Base-by-base conservation (phyloP, 768 basidiomycete species). In the Epithele typhae region DNA sequence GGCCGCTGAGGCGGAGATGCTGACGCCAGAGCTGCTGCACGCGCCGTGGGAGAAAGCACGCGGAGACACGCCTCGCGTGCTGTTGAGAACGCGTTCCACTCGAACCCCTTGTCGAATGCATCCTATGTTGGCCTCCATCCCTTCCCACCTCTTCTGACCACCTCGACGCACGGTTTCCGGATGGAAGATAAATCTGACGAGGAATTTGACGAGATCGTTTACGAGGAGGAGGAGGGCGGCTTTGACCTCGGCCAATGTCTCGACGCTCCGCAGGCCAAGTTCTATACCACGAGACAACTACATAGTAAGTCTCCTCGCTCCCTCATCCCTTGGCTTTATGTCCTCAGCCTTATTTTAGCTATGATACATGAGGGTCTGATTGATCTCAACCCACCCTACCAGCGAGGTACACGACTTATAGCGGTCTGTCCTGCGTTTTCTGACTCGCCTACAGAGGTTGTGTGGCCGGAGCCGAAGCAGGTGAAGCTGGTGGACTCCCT, bases 381-480 rank as follows among this genome's bases (percentile, higher is more conserved):
- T 43, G 83, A 89, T 59, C 65, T 90, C 21, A 76, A 79, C 43
- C 86, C 87, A 0, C 66, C 77, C 17, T 88, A 87, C 59, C 86
- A 88, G 59, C 69, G 86, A 73, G 86, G 85, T 81, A 44, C 46
- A 69, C 21, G 33, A 30, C 25, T 50, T 7, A 34, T 10, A 17
- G 25, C 8, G 11, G 21, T 19, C 9, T 35, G 25, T 27, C 42
- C 14, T 43, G 27, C 14, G 9, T 11, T 7, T 14, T 14, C 27
- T 37, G 17, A 12, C n/a, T 23, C 21, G n/a, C 10, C 7, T 41
- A 15, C 36, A 90, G 88, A 85, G 46, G 71, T 91, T 17, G 88
- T 91, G 2, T 91, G 89, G 88, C 72, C 83, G 0, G 75, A 77
- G 43, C 60, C 62, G 37, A 89, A 89, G 55, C 84, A 89, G 55